Conservation (phyloP, 345 rosid genomes). For the Hypericum perforatum region DNA sequence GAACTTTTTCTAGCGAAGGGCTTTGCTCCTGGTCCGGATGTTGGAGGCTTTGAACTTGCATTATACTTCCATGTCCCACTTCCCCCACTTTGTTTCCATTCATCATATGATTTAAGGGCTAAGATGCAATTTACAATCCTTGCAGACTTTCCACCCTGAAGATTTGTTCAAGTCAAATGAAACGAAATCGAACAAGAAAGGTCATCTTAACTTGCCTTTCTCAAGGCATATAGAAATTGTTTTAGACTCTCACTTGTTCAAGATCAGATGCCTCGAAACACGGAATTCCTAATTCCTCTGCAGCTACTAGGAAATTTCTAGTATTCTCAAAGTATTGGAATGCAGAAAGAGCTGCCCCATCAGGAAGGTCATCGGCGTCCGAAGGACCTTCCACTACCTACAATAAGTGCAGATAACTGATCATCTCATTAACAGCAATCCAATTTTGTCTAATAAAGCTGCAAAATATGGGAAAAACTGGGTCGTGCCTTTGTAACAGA, state of each 20-base stretch:
- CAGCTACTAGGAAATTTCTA: constrained; percentile 26
- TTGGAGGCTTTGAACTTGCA: constrained; percentile 12
- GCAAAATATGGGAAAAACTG: background rate
- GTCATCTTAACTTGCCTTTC: background rate
- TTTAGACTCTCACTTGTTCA: constrained; percentile 12
- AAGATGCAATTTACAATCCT: constrained; percentile 23
- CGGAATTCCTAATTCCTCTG: constrained; percentile 23
- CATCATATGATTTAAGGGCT: constrained; percentile 25
- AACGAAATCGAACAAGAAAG: background rate
- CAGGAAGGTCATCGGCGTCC: constrained; percentile 19
- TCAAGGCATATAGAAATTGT: background rate
- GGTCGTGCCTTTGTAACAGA: constrained; percentile 19
- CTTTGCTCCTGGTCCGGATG: constrained; percentile 7
- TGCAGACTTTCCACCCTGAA: constrained; percentile 26
- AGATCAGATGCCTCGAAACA: constrained; percentile 21
- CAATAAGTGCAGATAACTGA: background rate
- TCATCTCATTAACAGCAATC: no score
- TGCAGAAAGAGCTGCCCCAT: constrained; percentile 29
- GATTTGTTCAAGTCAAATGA: background rate
- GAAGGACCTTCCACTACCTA: constrained; percentile 25
- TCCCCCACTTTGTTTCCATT: constrained; percentile 25
- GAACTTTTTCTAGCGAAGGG: constrained; percentile 16
- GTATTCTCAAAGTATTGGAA: constrained; percentile 27
- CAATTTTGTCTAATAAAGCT: no score
- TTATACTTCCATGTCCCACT: constrained; percentile 22